phyloP scores from a whole-genome alignment of 1,284 basidiomycete species.

The Acaromyces ingoldii region DNA sequence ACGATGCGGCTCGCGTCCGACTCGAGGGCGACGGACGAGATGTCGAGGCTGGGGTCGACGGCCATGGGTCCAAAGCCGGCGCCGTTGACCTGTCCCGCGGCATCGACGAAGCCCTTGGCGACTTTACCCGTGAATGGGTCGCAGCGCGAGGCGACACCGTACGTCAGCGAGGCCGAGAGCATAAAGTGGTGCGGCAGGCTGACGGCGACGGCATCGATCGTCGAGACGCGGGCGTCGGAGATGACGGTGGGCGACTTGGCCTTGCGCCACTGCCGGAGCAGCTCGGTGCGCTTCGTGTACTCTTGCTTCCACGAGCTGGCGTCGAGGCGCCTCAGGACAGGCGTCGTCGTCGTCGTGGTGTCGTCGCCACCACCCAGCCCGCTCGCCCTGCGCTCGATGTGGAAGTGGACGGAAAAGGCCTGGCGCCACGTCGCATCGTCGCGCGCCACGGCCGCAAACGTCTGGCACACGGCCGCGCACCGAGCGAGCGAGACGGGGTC shows the following conservation, averaged over 20 bases:
- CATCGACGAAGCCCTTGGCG: conserved; percentile 68
- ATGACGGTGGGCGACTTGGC: conserved; percentile 61
- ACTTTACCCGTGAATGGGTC: conserved; percentile 63
- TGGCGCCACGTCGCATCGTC: conserved; percentile 76
- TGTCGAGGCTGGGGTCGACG: conserved; percentile 67
- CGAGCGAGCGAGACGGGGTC: conserved; percentile 63
- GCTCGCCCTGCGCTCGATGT: no score
- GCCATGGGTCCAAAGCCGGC: conserved; percentile 70
- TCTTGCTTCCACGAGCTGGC: conserved; percentile 34
- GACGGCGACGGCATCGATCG: conserved; percentile 42
- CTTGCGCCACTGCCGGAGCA: conserved; percentile 59
- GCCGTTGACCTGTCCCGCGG: conserved; percentile 61
- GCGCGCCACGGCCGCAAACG: conserved; percentile 64
- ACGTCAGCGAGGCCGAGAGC: conserved; percentile 58
- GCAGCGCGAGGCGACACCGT: conserved; percentile 69
- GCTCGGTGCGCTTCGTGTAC: conserved; percentile 33
- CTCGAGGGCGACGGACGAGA: conserved; percentile 58
- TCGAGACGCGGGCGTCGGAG: conserved; percentile 33
- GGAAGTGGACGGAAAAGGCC: conserved; percentile 70
- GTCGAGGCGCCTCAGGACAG: conserved; percentile 59
- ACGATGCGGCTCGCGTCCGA: conserved; percentile 66
- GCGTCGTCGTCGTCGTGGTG: conserved; percentile 51
- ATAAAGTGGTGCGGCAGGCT: conserved; percentile 60
- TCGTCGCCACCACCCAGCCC: conserved; percentile 62
- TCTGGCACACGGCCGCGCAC: conserved; percentile 60